Conservation (phyloP, 2,329 filamentous ascomycete species). For the Arthrobotrys entomopaga region DNA sequence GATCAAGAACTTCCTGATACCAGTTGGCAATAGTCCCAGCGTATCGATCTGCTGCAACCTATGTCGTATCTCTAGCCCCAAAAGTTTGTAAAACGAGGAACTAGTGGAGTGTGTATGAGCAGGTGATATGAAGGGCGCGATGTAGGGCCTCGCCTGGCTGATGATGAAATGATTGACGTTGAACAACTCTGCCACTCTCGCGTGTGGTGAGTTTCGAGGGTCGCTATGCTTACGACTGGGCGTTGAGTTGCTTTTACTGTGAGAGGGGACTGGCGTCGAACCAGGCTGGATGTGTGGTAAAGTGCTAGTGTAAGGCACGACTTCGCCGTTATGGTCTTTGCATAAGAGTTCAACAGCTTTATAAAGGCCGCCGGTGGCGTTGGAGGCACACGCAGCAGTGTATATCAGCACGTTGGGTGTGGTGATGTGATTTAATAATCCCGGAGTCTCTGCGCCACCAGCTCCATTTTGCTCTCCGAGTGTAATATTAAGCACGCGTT, state of each 20-base stretch:
- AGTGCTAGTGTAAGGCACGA: conserved; percentile 78
- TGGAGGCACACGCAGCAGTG: conserved; percentile 81
- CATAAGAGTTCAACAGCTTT: conserved; percentile 76
- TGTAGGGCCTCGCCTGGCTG: conserved; percentile 87
- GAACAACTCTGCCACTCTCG: conserved; percentile 81
- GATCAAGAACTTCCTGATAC: conserved; percentile 79
- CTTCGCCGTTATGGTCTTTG: conserved; percentile 77
- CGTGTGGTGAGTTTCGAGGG: conserved; percentile 69
- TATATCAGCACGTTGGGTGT: conserved; percentile 90
- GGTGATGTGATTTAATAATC: conserved; percentile 88
- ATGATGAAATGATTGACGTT: conserved; percentile 97
- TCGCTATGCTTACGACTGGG: conserved; percentile 42
- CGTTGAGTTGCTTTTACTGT: conserved; percentile 27
- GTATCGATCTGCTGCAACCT: conserved; percentile 83
- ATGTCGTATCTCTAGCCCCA: conserved; percentile 77
- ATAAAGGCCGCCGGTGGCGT: conserved; percentile 74
- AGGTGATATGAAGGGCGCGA: conserved; percentile 85
- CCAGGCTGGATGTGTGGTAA: conserved; percentile 63
- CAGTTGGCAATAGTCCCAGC: conserved; percentile 75
- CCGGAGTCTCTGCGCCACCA: conserved; percentile 79
- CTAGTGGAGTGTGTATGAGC: conserved; percentile 74
- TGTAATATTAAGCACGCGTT: conserved; percentile 89
- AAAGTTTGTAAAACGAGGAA: conserved; percentile 65
- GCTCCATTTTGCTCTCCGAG: conserved; percentile 72
- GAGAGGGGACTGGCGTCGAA: background rate